These are phyloP conservation scores for Kodamaea hsintzibuensis DNA, from an alignment of 805 yeast genomes.

Conservation along the genomic window DNA sequence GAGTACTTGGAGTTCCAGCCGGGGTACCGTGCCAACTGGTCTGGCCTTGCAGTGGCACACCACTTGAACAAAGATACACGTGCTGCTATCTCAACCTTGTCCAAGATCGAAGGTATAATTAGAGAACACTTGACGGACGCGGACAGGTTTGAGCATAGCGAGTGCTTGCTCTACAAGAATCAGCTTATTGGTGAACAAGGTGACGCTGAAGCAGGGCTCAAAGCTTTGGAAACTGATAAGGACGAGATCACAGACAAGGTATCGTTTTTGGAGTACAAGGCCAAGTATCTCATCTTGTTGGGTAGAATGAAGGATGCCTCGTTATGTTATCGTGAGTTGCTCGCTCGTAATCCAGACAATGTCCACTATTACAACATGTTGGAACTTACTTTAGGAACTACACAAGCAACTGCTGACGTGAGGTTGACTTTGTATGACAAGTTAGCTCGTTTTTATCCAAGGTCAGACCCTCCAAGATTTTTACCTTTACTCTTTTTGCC, in stretches of 20 bases:
- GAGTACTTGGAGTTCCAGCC: conserved; percentile 69
- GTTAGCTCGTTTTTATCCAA: conserved; percentile 72
- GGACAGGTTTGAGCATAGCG: conserved; percentile 78
- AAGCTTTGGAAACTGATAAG: conserved; percentile 53
- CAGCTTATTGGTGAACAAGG: conserved; percentile 63
- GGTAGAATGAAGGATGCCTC: conserved; percentile 66
- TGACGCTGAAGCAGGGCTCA: conserved; percentile 62
- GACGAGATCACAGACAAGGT: conserved; percentile 55
- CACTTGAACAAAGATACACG: conserved; percentile 67
- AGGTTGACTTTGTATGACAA: conserved; percentile 65
- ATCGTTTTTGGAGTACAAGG: conserved; percentile 65
- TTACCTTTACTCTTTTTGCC: conserved; percentile 75
- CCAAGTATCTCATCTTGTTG: conserved; percentile 58
- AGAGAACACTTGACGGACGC: conserved; percentile 64
- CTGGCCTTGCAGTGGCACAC: conserved; percentile 82
- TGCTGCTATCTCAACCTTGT: conserved; percentile 69
- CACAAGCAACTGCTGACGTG: conserved; percentile 41
- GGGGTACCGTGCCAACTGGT: conserved; percentile 90
- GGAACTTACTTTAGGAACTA: conserved; percentile 63
- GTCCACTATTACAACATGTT: conserved; percentile 61
- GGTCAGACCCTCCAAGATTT: conserved; percentile 74
- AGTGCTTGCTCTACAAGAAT: conserved; percentile 73
- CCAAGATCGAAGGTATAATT: conserved; percentile 74
- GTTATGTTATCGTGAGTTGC: conserved; percentile 60
- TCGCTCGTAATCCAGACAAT: conserved; percentile 86